Evolutionary conservation across 2,329 filamentous ascomycete genomes (phyloP).

Genomic region (Catunica adiposa): DNA sequence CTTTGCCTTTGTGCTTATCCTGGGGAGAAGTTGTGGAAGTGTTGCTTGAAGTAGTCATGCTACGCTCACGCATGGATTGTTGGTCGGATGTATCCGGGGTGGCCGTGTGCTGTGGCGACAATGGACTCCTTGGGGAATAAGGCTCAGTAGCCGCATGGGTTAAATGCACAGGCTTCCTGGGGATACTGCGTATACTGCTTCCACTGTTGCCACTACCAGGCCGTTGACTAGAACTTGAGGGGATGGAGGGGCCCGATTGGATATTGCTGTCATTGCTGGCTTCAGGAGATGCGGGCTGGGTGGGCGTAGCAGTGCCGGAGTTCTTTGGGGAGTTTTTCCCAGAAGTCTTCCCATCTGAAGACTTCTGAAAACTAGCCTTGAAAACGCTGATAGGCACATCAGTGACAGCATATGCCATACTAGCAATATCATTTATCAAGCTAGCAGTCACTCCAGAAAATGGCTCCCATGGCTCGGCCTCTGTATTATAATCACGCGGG

Average conservation of each 20-base stretch:
- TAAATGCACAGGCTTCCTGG: background rate
- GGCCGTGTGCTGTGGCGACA: background rate
- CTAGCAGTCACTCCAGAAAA: conserved; percentile 62
- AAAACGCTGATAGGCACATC: conserved; percentile 40
- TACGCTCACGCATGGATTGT: background rate
- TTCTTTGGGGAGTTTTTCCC: background rate
- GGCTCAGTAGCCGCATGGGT: background rate
- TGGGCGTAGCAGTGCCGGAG: background rate
- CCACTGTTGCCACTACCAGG: background rate
- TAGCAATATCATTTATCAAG: conserved; percentile 66
- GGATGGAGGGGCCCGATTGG: background rate
- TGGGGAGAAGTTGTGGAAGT: background rate
- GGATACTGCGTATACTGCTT: background rate
- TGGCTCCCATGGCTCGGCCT: conserved; percentile 64
- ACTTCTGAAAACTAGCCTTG: conserved; percentile 6
- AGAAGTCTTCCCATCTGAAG: background rate
- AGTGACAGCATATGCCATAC: conserved; percentile 65
- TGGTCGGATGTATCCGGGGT: background rate
- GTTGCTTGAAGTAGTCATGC: background rate
- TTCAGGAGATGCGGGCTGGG: background rate
- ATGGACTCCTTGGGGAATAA: background rate
- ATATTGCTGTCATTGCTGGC: background rate
- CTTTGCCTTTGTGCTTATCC: background rate
- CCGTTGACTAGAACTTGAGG: background rate
- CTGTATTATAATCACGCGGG: conserved; percentile 53